Base-by-base conservation (phyloP, 306 rosid species). In the Begonia fuchsioides region DNA sequence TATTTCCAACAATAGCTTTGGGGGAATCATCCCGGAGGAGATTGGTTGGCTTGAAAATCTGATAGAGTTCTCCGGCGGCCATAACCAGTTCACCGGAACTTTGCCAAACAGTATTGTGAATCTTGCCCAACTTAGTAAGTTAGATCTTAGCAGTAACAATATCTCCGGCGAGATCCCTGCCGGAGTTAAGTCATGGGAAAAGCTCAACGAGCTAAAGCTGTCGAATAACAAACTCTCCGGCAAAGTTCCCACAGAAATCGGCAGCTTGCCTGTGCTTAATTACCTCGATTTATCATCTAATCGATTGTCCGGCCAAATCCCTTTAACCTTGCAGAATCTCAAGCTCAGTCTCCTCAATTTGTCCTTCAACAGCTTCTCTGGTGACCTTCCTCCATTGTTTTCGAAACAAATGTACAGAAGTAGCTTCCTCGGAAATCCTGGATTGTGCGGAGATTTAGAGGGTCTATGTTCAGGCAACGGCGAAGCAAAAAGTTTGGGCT, bases 371-470 rank as follows among this genome's bases (percentile, higher is more conserved):
- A 53, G 12, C 15, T 74, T 90, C 12, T 70, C 77, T 6, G 97
- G 97, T 17, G 71, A 57, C 12, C 76, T 90, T 38, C 97, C 97
- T 3, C 76, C 92, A n/a, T 12, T 54, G 53, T 70, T 84, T 59
- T 74, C 75, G 0, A 80, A 74, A 53, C 76, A 56, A n/a, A 65
- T 67, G 71, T 90, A 90, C 55, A 66, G 12, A 56, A 60, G 45
- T 49, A 81, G 94, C 70, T 90, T 90, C 64, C 41, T 90, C 49
- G 97, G 87, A 0, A 90, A 90, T 53, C 87, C 95, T 49, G 84
- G 74, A 45, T 68, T 84, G 11, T 90, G 97, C 53, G 81, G 72
- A 17, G 76, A 78, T 45, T 43, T 72, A 61, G 71, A 68, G 44
- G 76, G 82, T 43, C 44, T 73, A 32, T 81, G 94, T 66, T 64